A percentile compares a stretch with the other conserved stretches of the same genome.
Conservation (phyloP, 2,329 filamentous ascomycete species). For the Dactylonectria estremocensis region DNA sequence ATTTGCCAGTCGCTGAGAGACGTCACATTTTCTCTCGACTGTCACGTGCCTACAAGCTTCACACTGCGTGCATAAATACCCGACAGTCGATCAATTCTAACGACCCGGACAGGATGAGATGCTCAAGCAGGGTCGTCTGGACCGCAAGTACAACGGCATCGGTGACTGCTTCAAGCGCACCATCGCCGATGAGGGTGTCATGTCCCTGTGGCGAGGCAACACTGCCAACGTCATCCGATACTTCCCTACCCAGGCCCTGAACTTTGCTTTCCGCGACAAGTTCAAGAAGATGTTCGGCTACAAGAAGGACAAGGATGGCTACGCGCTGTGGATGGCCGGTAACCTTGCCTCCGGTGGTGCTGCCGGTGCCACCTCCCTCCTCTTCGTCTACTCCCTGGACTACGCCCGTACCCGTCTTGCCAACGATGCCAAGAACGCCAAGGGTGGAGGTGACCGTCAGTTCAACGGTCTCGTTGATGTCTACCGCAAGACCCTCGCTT, state of each 20-base stretch:
- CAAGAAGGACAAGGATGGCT: slow-evolving; percentile 99
- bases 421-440: slow-evolving; percentile 99
- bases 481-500: slow-evolving; percentile 99
- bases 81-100: slow-evolving; percentile 49
- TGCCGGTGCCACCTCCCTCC: slow-evolving; percentile 99
- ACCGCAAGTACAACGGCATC: slow-evolving; percentile 97
- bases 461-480: slow-evolving; percentile 99
- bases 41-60: slow-evolving; percentile 20
- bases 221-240: slow-evolving; percentile 99
- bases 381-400: slow-evolving; percentile 99
- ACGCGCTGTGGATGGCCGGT: slow-evolving; percentile 98
- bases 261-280: slow-evolving; percentile 99
- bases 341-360: slow-evolving; percentile 99
- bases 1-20: neutral
- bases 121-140: slow-evolving; percentile 98
- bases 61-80: neutral
- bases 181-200: slow-evolving; percentile 89
- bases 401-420: slow-evolving; percentile 99
- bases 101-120: slow-evolving; percentile 89
- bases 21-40: neutral
- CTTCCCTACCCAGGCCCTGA: slow-evolving; percentile 99
- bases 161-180: slow-evolving; percentile 96
- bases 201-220: slow-evolving; percentile 99
- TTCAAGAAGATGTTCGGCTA: slow-evolving; percentile 99
- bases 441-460: slow-evolving; percentile 97